phyloP scores from a whole-genome alignment of 2,329 filamentous ascomycete genomes.

The Alternaria consortialis region DNA sequence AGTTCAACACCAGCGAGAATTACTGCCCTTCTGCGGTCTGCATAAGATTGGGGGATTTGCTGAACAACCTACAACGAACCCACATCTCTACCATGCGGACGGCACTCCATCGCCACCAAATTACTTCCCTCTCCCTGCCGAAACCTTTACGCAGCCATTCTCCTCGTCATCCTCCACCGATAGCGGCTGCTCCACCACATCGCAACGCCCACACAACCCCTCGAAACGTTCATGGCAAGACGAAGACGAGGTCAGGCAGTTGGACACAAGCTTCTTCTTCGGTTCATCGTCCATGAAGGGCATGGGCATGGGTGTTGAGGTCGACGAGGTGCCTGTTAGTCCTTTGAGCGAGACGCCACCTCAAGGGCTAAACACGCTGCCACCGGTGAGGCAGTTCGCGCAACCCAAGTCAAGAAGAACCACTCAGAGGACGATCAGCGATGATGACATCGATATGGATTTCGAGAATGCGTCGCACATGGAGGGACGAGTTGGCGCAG shows the following conservation, averaged over 20 bases:
- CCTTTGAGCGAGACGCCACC: conserved; percentile 44
- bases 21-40: conserved; percentile 83
- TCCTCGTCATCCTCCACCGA: conserved; percentile 40
- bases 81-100: conserved; percentile 50
- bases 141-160: conserved; percentile 48
- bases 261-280: conserved; percentile 42
- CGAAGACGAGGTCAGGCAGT: conserved; percentile 37
- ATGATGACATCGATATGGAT: conserved; percentile 44
- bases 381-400: conserved; percentile 38
- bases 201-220: conserved; percentile 38
- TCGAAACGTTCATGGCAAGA: conserved; percentile 57
- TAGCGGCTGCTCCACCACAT: conserved; percentile 39
- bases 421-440: conserved; percentile 21
- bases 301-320: conserved; percentile 21
- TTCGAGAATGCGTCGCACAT: conserved; percentile 42
- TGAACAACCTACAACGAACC: conserved; percentile 61
- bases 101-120: conserved; percentile 30
- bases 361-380: conserved; percentile 27
- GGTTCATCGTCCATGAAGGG: conserved; percentile 25
- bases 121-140: conserved; percentile 43
- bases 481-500: conserved; percentile 47
- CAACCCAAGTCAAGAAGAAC: conserved; percentile 40
- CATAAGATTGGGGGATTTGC: conserved; percentile 76
- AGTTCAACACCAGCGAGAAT: conserved; percentile 62
- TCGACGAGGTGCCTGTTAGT: conserved; percentile 48